Base-by-base conservation (phyloP, 2,329 filamentous ascomycete genomes). In the Lasiodiplodia sp. region DNA sequence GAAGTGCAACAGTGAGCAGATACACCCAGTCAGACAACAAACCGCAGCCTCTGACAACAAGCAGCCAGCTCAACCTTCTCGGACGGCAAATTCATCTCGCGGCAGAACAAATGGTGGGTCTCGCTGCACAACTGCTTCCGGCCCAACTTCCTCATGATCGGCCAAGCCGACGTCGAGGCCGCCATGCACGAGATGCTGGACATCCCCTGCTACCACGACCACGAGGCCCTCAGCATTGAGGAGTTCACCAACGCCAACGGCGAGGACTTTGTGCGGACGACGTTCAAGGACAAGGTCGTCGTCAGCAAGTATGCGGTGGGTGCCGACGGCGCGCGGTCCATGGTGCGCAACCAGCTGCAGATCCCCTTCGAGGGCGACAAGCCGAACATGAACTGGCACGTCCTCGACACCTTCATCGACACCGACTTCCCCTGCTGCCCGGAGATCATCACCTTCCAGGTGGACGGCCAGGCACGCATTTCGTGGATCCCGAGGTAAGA, bases 121-220 rank as follows among this genome's bases (percentile, higher is more conserved):
- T 75, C 79, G 16, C 79, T 85, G 4, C 77, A 83, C 57, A 79
- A 85, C 70, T 79, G 79, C 4, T 73, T 81, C 25, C 83, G 83
- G 72, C 83, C 80, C 70, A 84, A 84, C 70, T 85, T 85, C 25
- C 77, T 85, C 55, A 85, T 85, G 83, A 81, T 85, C 63, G 83
- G 83, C 5, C 84, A 85, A 70, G 81, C 83, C 0, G 80, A 80
- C 11, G 77, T 85, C 0, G 84, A 85, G 71, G 72, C 75, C 4
- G 73, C 79, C 0, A 74, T 85, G n/a, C 71, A 75, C n/a, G 70
- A 70, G 1, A 75, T 77, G 8, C 75, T 85, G 0, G 74, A 75
- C 0, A 72, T 75, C 0, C 67, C 70, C 0, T 75, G 85, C 5
- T 72, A 75, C 57, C 84, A 83, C 68, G 73, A 75, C 18, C 51